Evolutionary conservation across 257 asterid genomes (phyloP), one percentile per base, ranked within the genome.

Genomic region (Przewalskia tangutica): DNA sequence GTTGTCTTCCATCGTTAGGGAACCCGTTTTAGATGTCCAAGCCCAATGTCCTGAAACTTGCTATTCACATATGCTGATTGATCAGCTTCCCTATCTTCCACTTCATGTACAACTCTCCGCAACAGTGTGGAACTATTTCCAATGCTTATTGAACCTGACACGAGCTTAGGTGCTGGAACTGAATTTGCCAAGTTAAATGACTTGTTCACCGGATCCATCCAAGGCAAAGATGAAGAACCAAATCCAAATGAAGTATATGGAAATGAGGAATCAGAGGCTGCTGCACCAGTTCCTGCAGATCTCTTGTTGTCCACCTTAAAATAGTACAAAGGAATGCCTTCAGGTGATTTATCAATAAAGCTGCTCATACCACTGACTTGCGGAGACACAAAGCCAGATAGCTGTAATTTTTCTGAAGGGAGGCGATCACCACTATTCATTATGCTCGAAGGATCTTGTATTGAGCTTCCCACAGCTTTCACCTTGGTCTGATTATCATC

Each of bases 61-160:
- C 81, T 89, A 82, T 89, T 83, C 66, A 85, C 81, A 85, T 80
- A 84, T 76, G 94, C 81, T 71, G 95, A 82, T 84, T 92, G 98
- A 86, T 92, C 98, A 46, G 87, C 83, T 89, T 96, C 98, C 81
- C 86, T 90, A 85, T 94, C 98, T 84, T 96, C 98, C 67, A 89
- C 95, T 91, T 96, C 99, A 88, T 94, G 99, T 78, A 96, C 99
- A 84, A 94, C 99, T 91, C 99, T 90, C 83, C 98, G 91, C 84
- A 96, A 88, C 63, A 83, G 89, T 67, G 94, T 81, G 63, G 98
- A 90, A 75, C 97, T 91, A 85, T 88, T 91, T 68, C 95, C 94
- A 77, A 89, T 92, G 91, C 89, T 90, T 79, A 91, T 89, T 58
- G 98, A 92, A 46, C 97, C 98, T 3, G 98, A 89, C 66, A 89